Conservation (phyloP, 2,329 filamentous ascomycete species). For the Didymella keratinophila region DNA sequence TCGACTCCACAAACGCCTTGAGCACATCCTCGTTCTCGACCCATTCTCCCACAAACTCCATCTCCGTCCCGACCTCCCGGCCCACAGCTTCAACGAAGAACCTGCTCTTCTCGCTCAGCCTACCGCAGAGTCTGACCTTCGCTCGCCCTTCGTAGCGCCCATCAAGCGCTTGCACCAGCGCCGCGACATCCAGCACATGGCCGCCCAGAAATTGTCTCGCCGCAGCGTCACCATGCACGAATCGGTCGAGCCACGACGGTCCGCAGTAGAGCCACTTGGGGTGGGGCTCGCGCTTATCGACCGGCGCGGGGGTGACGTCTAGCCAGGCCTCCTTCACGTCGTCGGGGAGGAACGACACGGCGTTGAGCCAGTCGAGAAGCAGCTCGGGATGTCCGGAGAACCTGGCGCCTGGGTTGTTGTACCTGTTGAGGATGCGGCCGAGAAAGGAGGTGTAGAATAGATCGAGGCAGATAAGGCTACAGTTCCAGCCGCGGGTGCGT, state of each 20-base stretch:
- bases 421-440: constrained; percentile 1
- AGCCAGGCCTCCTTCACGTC: background rate
- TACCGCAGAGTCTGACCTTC: background rate
- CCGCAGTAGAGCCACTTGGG: background rate
- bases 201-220: background rate
- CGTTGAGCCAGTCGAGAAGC: background rate
- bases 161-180: background rate
- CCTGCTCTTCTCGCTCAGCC: constrained; percentile 1
- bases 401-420: background rate
- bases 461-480: constrained; percentile 6
- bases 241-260: background rate
- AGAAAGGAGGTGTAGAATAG: constrained; percentile 1
- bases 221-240: background rate
- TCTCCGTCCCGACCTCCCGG: background rate
- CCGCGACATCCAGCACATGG: background rate
- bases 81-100: background rate
- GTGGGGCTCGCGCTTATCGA: background rate
- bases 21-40: background rate
- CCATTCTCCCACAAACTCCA: constrained; percentile 4
- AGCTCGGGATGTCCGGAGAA: background rate
- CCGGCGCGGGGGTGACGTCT: constrained; percentile 12
- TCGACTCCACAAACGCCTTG: background rate
- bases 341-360: background rate
- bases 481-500: constrained; percentile 3
- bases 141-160: background rate